These are phyloP conservation scores for Salix udensis DNA, from an alignment of 345 rosid species.

Conservation along the genomic window DNA sequence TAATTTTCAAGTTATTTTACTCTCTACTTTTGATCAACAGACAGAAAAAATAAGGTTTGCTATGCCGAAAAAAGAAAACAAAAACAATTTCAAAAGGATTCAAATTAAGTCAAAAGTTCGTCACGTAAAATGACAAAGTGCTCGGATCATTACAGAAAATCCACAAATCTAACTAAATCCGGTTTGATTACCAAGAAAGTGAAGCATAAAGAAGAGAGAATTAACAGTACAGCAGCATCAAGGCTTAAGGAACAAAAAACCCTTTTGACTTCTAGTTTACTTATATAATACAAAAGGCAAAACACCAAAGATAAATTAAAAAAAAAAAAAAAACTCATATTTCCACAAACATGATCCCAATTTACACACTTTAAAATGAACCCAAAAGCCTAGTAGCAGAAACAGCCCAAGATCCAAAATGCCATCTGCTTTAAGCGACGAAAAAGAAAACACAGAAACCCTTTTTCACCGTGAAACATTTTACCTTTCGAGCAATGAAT, in stretches of 20 bases:
- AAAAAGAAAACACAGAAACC: not conserved
- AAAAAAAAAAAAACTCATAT: not conserved
- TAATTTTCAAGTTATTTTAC: not conserved
- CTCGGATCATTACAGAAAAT: not conserved
- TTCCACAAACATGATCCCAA: not conserved
- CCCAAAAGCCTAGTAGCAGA: not conserved
- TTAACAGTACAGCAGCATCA: not conserved
- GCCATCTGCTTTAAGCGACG: too few relatives aligned
- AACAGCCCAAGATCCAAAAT: not conserved
- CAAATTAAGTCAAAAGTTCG: constrained; percentile 1
- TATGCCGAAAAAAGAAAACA: not conserved
- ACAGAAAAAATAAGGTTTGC: not conserved
- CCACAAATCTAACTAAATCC: not conserved
- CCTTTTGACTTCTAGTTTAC: not conserved
- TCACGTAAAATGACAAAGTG: not conserved
- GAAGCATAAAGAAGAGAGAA: not conserved
- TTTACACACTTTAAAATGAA: not conserved
- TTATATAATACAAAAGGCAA: not conserved
- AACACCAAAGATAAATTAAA: not conserved
- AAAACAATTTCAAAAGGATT: not conserved
- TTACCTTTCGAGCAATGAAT: not conserved
- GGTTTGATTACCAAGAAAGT: not conserved
- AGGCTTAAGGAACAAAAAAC: not conserved
- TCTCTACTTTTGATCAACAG: not conserved
- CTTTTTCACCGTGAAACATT: not conserved